These are phyloP conservation scores for Zygosaccharomyces bailii DNA, from an alignment of 805 yeast species.

Conservation along the genomic window DNA sequence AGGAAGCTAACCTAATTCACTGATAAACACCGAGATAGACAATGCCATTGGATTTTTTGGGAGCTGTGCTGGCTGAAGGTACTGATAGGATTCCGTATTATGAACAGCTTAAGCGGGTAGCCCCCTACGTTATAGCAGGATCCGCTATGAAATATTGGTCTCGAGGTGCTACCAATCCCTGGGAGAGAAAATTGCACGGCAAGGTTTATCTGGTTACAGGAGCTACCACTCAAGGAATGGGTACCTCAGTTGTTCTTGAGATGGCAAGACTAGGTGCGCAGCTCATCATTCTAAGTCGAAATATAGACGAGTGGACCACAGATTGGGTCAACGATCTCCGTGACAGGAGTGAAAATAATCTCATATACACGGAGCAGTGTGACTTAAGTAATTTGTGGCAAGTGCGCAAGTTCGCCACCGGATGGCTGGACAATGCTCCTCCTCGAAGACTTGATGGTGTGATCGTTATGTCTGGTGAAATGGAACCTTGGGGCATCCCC, in stretches of 20 bases:
- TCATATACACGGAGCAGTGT: conserved; percentile 89
- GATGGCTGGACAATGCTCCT: conserved; percentile 87
- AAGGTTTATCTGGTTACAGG: conserved; percentile 81
- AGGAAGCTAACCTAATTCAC: background rate
- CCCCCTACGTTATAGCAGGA: conserved; percentile 49
- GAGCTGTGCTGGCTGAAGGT: conserved; percentile 69
- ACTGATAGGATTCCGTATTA: conserved; percentile 74
- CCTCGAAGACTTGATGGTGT: conserved; percentile 90
- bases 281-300: conserved; percentile 64
- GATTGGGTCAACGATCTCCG: conserved; percentile 81
- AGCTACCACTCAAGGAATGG: conserved; percentile 86
- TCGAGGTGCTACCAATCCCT: conserved; percentile 76
- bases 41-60: conserved; percentile 85
- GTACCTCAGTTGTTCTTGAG: conserved; percentile 69
- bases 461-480: conserved; percentile 81
- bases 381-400: conserved; percentile 72
- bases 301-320: conserved; percentile 67
- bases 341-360: conserved; percentile 58
- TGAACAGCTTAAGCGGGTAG: conserved; percentile 51
- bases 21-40: conserved; percentile 6
- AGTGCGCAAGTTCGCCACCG: conserved; percentile 85
- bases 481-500: conserved; percentile 58
- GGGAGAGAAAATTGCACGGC: conserved; percentile 93
- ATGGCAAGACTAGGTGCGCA: conserved; percentile 86
- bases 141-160: conserved; percentile 65